Evolutionary conservation across 805 yeast genomes (phyloP), one percentile per base, ranked within the genome.

Genomic region (Naumovozyma castellii): DNA sequence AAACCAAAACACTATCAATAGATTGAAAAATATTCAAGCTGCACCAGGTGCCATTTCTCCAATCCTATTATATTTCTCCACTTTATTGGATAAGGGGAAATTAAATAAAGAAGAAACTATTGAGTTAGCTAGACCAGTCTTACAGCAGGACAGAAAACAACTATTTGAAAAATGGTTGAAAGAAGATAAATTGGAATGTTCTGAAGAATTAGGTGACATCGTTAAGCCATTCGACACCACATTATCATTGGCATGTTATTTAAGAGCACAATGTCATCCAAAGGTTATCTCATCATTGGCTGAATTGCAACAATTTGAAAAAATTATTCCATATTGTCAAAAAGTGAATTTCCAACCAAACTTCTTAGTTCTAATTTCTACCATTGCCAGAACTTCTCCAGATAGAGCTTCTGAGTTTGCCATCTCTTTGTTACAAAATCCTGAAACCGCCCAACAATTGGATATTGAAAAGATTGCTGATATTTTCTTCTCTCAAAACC

Each of bases 401-500:
- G 99, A 92, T 56, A 85, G 86, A 64, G 98, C 97, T 19, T 84
- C 95, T 32, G 98, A 92, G 65, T 92, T 92, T 67, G 97, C 98
- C 13, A 78, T 86, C 31, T 82, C 87, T 47, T 73, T 92, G 46
- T 73, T 85, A 48, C 72, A 78, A 49, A 70, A 73, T 34, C 82
- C 84, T 34, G 76, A 73, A 36, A 67, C 74, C 25, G 72, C 77
- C 28, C 58, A 68, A 14, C 69, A 73, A 47, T 67, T 92, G 47
- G 86, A 88, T 47, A 71, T 88, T 46, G 96, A 87, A 67, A 79
- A 80, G 51, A 72, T 86, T 50, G 88, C 95, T 25, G 98, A 92
- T 59, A 81, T 92, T 49, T 92, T 92, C 72, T 79, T 92, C 61
- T 81, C 94, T 32, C 97, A 92, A 62, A 88, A 90, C 66, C 80